A percentile compares a stretch with the other conserved stretches of the same genome.
phyloP scores from a whole-genome alignment of 179 eudicot species.

The Corrigiola litoralis region DNA sequence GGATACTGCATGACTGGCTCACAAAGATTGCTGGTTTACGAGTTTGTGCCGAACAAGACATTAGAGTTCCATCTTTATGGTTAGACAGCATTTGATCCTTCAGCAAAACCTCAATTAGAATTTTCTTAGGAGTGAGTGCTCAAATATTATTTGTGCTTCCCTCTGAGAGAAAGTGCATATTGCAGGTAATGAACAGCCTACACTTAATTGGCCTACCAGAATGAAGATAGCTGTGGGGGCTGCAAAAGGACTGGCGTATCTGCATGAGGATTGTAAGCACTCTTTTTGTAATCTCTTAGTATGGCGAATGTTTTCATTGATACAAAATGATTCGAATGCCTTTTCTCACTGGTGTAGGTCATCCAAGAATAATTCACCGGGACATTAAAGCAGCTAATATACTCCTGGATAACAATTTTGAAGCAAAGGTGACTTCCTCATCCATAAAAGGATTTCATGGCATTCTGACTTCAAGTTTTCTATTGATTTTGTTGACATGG shows the following conservation, averaged over 20 bases:
- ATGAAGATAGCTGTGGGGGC: conserved; percentile 76
- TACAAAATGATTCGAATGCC: not conserved
- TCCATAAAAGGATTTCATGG: not conserved
- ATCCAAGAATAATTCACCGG: conserved; percentile 85
- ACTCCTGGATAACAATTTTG: conserved; percentile 70
- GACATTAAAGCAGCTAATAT: conserved; percentile 90
- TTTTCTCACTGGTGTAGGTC: conserved; percentile 42
- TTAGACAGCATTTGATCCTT: conserved; percentile 20
- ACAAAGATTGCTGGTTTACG: conserved; percentile 75
- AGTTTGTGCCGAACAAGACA: conserved; percentile 76
- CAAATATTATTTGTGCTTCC: not conserved
- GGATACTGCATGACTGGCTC: conserved; percentile 74
- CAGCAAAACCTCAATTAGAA: not conserved
- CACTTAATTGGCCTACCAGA: conserved; percentile 71
- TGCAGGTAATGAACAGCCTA: conserved; percentile 61
- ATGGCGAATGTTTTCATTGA: not conserved
- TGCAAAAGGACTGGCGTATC: conserved; percentile 88
- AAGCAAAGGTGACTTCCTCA: conserved; percentile 61
- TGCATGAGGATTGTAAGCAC: conserved; percentile 85
- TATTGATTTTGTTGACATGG: not conserved
- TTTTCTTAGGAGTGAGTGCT: not conserved
- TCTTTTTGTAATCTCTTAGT: not conserved
- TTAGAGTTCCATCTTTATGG: conserved; percentile 92
- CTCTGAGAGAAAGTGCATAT: conserved; percentile 6
- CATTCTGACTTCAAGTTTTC: not conserved